Evolutionary conservation across 331 rosid genomes (phyloP), one percentile per base, ranked within the genome.

Genomic region (Cydonia oblonga): DNA sequence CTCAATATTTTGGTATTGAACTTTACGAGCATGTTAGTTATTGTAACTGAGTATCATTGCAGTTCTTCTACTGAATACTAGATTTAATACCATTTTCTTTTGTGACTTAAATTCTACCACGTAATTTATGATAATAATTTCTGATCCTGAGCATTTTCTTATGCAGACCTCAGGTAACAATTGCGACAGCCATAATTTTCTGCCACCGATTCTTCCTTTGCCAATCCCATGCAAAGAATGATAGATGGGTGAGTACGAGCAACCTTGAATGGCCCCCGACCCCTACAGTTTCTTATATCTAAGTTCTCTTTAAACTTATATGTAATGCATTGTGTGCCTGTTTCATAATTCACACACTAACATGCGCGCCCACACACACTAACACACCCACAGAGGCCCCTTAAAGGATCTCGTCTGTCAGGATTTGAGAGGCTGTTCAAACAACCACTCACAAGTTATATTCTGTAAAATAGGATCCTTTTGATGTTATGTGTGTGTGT

Each of bases 171-270:
- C 98, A 93, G 86, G 97, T 93, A 75, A 93, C 98, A 66, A 93
- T 93, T 74, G 98, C 98, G 62, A 93, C 98, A n/a, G 98, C 98
- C 64, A 93, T 93, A 80, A 91, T 91, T 46, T 93, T 93, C 85
- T 93, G 97, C 71, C 98, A 93, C 64, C 89, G 98, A 61, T 89
- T 93, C 85, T 93, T 89, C 73, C 96, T 91, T 76, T 88, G 96
- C 54, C 98, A 93, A 81, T 93, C 98, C 72, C 97, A 86, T 85
- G 96, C 85, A 59, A 91, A 91, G 84, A 93, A 91, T 84, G 98
- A 93, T 81, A 83, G 98, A 81, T 88, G 98, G 88, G 98, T 93
- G 84, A 84, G 96, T 60, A 14, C 68, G 69, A 32, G 9, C 53
- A 52, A 53, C 61, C 63, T 75, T 49, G 59, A 67, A 65, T 59